A percentile compares a stretch with the other conserved stretches of the same genome.
Conservation (phyloP, 2,329 filamentous ascomycete species). For the Penicillium verrucosum region DNA sequence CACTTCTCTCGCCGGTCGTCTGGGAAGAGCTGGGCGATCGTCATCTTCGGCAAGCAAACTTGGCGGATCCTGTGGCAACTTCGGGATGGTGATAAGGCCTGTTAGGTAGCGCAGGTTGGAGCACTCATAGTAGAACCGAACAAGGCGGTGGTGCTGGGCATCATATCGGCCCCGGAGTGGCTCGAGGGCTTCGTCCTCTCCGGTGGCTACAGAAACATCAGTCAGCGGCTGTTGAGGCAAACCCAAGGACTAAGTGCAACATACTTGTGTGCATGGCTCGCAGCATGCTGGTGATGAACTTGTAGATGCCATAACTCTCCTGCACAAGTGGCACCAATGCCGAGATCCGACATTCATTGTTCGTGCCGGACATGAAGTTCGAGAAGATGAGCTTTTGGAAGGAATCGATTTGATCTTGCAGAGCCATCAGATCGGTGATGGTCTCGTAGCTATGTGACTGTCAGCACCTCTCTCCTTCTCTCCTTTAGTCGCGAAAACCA, state of each 20-base stretch:
- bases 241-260: conserved; percentile 32
- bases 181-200: conserved; percentile 87
- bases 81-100: conserved; percentile 92
- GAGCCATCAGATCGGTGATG: conserved; percentile 90
- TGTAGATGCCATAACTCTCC: conserved; percentile 99
- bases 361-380: conserved; percentile 84
- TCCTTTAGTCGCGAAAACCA: background rate
- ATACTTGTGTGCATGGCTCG: conserved; percentile 93
- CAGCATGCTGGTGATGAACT: conserved; percentile 99
- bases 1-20: conserved; percentile 67
- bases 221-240: conserved; percentile 8
- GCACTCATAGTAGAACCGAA: conserved; percentile 99
- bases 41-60: conserved; percentile 85
- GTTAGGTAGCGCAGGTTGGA: conserved; percentile 96
- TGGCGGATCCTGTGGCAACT: conserved; percentile 89
- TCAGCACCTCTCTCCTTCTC: conserved; percentile 20
- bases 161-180: conserved; percentile 86
- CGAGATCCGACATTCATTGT: conserved; percentile 96
- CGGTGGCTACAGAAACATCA: conserved; percentile 60
- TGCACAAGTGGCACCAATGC: conserved; percentile 89
- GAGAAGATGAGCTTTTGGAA: conserved; percentile 99
- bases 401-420: conserved; percentile 97
- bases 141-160: conserved; percentile 91
- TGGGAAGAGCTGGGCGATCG: conserved; percentile 75
- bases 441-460: conserved; percentile 65